Evolutionary conservation across 306 rosid species (phyloP).

Genomic region (Vachellia collinsii): DNA sequence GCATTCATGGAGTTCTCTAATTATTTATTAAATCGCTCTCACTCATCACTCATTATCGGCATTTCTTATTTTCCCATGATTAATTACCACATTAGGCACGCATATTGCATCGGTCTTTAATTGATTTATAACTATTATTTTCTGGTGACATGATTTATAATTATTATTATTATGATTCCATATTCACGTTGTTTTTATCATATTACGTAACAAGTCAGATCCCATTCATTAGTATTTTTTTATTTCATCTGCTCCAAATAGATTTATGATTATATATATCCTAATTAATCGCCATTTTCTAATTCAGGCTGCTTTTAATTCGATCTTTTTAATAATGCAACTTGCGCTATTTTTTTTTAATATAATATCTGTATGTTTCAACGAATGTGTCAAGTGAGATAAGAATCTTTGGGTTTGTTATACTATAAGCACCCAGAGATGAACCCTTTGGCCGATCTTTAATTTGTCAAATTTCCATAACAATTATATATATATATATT

Average conservation of each 20-base stretch:
- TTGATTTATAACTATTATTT: not conserved
- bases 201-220: conserved; percentile 63
- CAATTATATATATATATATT: not conserved
- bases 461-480: not conserved
- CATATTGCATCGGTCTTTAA: not conserved
- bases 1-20: not conserved
- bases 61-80: not conserved
- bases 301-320: conserved; percentile 5
- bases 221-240: not conserved
- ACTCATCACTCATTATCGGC: not conserved
- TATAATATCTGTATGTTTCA: conserved; percentile 26
- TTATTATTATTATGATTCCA: not conserved
- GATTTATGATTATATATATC: not conserved
- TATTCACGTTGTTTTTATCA: conserved; percentile 31
- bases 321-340: conserved; percentile 40
- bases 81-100: not conserved
- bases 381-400: conserved; percentile 32
- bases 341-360: conserved; percentile 12
- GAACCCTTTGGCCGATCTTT: not conserved
- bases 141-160: too few species aligned
- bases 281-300: not conserved
- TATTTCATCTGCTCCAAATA: not conserved
- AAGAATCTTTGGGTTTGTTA: conserved; percentile 39
- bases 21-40: not conserved
- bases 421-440: not conserved